Percentiles rank a stretch among this genome's conserved stretches.
Evolutionary conservation across 345 rosid species (phyloP).

Genomic region (Streptanthus diversifolius): DNA sequence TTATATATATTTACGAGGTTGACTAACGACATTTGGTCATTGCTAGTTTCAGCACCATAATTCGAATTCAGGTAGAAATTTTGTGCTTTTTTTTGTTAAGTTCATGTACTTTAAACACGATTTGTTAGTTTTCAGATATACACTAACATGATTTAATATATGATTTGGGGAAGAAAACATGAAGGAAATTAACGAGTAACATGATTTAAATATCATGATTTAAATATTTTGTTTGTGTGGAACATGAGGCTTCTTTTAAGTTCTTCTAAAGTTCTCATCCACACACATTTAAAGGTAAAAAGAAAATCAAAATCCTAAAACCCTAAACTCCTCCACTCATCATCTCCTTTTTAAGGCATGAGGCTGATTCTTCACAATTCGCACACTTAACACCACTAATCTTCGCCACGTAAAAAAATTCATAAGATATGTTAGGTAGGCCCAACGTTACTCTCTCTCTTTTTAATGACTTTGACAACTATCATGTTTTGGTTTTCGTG

Average conservation of each 20-base stretch:
- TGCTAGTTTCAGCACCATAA: too few species aligned
- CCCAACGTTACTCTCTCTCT: not conserved
- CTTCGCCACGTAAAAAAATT: conserved; percentile 9
- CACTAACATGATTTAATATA: too few species aligned
- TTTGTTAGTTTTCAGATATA: too few species aligned
- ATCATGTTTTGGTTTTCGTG: not conserved
- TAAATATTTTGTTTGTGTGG: conserved; percentile 3
- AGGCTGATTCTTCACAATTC: conserved; percentile 20
- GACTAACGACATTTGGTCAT: too few species aligned
- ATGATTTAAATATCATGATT: too few species aligned
- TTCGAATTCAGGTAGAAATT: too few species aligned
- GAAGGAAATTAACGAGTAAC: not conserved
- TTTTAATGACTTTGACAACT: not conserved
- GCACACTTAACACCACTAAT: conserved; percentile 4
- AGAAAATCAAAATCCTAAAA: conserved; percentile 9
- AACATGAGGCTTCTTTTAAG: not conserved
- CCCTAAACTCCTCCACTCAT: not conserved
- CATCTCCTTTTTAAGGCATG: conserved; percentile 10
- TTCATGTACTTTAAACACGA: too few species aligned
- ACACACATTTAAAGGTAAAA: conserved; percentile 6
- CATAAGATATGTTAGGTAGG: not conserved
- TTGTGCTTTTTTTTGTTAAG: too few species aligned
- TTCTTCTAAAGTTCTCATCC: conserved; percentile 8
- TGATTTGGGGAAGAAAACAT: not conserved
- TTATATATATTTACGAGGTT: too few species aligned